Evolutionary conservation across 2,329 filamentous ascomycete genomes (phyloP), one percentile per base, ranked within the genome.

Genomic region (Trichoderma koningii): DNA sequence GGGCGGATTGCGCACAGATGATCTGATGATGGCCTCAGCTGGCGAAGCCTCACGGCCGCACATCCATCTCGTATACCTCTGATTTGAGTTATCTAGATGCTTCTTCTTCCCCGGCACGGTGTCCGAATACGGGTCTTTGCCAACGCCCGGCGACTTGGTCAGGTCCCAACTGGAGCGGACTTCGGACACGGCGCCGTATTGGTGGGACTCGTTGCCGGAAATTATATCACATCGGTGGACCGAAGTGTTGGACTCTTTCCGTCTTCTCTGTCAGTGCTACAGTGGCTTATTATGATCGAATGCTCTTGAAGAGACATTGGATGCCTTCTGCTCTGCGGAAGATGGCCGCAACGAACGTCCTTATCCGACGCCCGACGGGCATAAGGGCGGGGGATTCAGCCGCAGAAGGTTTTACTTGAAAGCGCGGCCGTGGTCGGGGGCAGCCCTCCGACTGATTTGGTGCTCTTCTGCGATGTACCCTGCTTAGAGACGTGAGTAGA

Each of bases 141-240:
- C 17, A 42, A 38, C 52, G 38, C 15, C 52, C 47, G 56, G 34
- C 45, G 19, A 50, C 14, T 28, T 5, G 10, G 12, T 14, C n/a
- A 34, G 17, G 21, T 23, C 17, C 48, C 26, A 41, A 28, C 12
- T 51, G 17, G 6, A 21, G 28, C 56, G 56, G 56, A 60, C 19
- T 51, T 60, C 56, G 56, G 56, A n/a, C 45, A 28, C 56, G 45
- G 56, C 56, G 30, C 56, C 56, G 56, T 23, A 30, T 19, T 28
- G 19, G 56, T 51, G 56, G 56, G 56, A 50, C 56, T 38, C 9
- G 28, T 12, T 28, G 21, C 56, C 56, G 56, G 45, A 51, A 19
- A 60, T 60, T 51, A 23, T 45, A 19, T 12, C 28, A 17, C 28
- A 21, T 19, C 30, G 15, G 12, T 38, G 56, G 23, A 23, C 34